phyloP scores from a whole-genome alignment of 2,329 filamentous ascomycete genomes.

The Botrytis tulipae region DNA sequence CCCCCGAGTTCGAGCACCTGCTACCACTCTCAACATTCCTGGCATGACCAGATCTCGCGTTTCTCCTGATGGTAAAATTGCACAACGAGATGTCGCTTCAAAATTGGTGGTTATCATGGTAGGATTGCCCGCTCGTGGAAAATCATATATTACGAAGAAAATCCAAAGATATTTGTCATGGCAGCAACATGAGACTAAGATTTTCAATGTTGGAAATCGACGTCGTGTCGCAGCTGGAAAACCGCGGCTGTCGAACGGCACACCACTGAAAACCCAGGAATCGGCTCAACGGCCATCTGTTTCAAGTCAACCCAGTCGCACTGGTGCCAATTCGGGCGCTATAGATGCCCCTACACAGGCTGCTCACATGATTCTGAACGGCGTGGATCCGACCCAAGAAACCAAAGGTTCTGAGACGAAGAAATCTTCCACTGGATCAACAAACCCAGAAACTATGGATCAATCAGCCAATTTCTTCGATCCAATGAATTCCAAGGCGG shows the following conservation, averaged over 20 bases:
- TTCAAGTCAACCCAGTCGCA: slow-evolving; percentile 17
- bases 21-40: slow-evolving; percentile 94
- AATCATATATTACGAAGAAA: slow-evolving; percentile 99
- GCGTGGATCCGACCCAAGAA: slow-evolving; percentile 37
- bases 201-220: slow-evolving; percentile 96
- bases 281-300: neutral
- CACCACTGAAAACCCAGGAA: slow-evolving; percentile 26
- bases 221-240: slow-evolving; percentile 74
- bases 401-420: slow-evolving; percentile 23
- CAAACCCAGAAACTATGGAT: slow-evolving; percentile 55
- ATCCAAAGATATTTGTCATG: slow-evolving; percentile 92
- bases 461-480: slow-evolving; percentile 95
- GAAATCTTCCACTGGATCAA: slow-evolving; percentile 38
- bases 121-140: slow-evolving; percentile 88
- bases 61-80: slow-evolving; percentile 92
- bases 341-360: slow-evolving; percentile 47
- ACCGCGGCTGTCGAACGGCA: slow-evolving; percentile 25
- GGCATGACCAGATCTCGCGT: slow-evolving; percentile 94
- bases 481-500: slow-evolving; percentile 77
- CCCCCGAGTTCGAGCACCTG: slow-evolving; percentile 74
- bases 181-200: slow-evolving; percentile 92
- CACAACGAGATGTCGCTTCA: slow-evolving; percentile 88
- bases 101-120: slow-evolving; percentile 99
- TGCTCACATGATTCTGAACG: slow-evolving; percentile 58
- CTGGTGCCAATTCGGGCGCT: slow-evolving; percentile 26